These are phyloP conservation scores for Candida tropicalis DNA, from an alignment of 1,139 yeast species.

Conservation along the genomic window DNA sequence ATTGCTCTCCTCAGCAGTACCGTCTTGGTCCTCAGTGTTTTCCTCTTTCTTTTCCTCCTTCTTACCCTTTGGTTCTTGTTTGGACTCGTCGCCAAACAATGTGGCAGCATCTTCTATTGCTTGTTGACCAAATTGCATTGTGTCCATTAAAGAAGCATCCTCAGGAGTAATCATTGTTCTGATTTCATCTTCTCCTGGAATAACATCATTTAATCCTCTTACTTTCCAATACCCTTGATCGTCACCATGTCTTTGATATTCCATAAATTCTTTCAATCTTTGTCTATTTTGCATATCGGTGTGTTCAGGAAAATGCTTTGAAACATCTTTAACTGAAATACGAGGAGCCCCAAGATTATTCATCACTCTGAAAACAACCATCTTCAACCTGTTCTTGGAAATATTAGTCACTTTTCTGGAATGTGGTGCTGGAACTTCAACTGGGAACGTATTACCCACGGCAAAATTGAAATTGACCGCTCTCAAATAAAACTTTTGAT, in stretches of 20 bases:
- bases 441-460: slow-evolving; percentile 94
- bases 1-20: slow-evolving; percentile 34
- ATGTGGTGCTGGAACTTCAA: slow-evolving; percentile 97
- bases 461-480: slow-evolving; percentile 73
- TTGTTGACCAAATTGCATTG: slow-evolving; percentile 94
- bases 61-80: slow-evolving; percentile 21
- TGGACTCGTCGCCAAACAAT: slow-evolving; percentile 37
- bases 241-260: slow-evolving; percentile 90
- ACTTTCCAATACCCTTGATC: slow-evolving; percentile 97
- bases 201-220: slow-evolving; percentile 56
- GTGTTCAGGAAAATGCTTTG: slow-evolving; percentile 94
- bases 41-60: slow-evolving; percentile 22
- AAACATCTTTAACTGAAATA: slow-evolving; percentile 83
- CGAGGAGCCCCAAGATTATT: slow-evolving; percentile 76
- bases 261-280: slow-evolving; percentile 96
- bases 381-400: slow-evolving; percentile 84
- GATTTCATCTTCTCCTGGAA: slow-evolving; percentile 79
- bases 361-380: slow-evolving; percentile 90
- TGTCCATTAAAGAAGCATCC: slow-evolving; percentile 81
- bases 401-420: slow-evolving; percentile 95
- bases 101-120: slow-evolving; percentile 71
- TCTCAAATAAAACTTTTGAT: slow-evolving; percentile 57
- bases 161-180: slow-evolving; percentile 91
- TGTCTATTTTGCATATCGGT: slow-evolving; percentile 98
- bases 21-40: slow-evolving; percentile 33